Base-by-base conservation (phyloP, 2,329 filamentous ascomycete genomes). In the Tolypocladium inflatum region DNA sequence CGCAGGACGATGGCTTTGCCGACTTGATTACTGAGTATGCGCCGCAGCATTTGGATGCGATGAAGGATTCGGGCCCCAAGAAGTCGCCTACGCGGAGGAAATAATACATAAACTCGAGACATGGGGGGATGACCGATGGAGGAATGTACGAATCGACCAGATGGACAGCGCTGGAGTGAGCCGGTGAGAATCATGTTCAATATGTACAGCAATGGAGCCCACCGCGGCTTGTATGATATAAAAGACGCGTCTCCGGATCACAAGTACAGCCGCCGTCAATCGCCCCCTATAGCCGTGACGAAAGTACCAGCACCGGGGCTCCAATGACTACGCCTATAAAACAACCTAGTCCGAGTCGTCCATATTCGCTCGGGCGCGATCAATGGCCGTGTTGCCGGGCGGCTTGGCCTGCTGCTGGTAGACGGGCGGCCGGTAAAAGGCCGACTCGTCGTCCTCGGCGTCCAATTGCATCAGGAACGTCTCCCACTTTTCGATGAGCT, bases 381-480 rank as follows among this genome's bases (percentile, higher is more conserved):
- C 82, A 55, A 85, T 78, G 17, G 80, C 82, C n/a, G 82, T 85
- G 63, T 85, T 71, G 5, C 82, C 82, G 1, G 74, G 71, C 50
- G 75, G 72, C 71, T 81, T 81, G 65, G 76, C 74, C 55, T 73
- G 67, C 33, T 73, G 64, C 61, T 81, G 76, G 63, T 81, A 78
- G n/a, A 85, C 80, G 3, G 84, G 83, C 5, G 84, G 83, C 58
- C 81, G 79, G 71, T 87, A 87, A 67, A 87, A 87, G 13, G 80
- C 81, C 4, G 81, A 79, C 61, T 86, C 90, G 63, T 96, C 91
- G 60, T 97, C 93, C 66, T 96, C 93, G 10, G 91, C 89, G 70
- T 99, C 94, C 50, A 99, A 80, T 71, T 97, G 94, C 81, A 97
- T 87, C 56, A 99, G 80, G 78, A 96, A 99, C 0, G 94, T 97